Percentiles rank a stretch among this genome's conserved stretches.
Conservation (phyloP, 768 basidiomycete genomes). For the Dendrothele bispora region DNA sequence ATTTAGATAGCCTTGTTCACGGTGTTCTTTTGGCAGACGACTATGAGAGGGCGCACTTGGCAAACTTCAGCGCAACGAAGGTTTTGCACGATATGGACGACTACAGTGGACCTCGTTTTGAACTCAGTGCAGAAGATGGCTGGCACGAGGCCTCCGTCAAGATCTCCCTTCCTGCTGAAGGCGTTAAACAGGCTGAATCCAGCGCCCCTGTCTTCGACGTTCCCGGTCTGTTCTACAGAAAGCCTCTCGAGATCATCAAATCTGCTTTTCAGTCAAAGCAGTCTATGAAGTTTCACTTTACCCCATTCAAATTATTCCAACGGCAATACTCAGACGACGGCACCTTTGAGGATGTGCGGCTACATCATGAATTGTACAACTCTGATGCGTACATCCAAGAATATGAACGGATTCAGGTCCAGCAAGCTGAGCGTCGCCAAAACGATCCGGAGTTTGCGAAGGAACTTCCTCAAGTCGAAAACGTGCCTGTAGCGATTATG, state of each 20-base stretch:
- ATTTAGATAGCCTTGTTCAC: too few species aligned
- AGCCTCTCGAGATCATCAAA: constrained; percentile 21
- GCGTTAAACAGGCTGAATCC: constrained; percentile 14
- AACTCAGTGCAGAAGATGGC: constrained; percentile 8
- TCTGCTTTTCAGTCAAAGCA: constrained; percentile 15
- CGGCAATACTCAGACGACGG: neutral
- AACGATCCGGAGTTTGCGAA: constrained; percentile 9
- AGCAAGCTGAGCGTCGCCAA: constrained; percentile 12
- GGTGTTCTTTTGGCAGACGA: constrained; percentile 14
- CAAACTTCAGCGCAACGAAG: constrained; percentile 16
- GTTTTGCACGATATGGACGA: constrained; percentile 16
- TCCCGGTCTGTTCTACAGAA: constrained; percentile 23
- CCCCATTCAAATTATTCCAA: constrained; percentile 23
- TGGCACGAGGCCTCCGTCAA: constrained; percentile 18
- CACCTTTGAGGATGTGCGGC: neutral
- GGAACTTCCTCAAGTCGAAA: constrained; percentile 22
- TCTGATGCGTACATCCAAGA: constrained; percentile 17
- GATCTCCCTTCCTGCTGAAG: constrained; percentile 27
- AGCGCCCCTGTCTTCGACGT: constrained; percentile 19
- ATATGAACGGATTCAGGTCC: constrained; percentile 16
- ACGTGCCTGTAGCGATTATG: constrained; percentile 25
- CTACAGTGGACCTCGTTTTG: constrained; percentile 11
- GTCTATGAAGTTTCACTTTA: constrained; percentile 19
- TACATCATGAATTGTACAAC: constrained; percentile 20
- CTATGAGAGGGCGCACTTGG: constrained; percentile 19